These are phyloP conservation scores for Pachysandra terminalis DNA, from an alignment of 164 flowering plant genomes.

Conservation along the genomic window DNA sequence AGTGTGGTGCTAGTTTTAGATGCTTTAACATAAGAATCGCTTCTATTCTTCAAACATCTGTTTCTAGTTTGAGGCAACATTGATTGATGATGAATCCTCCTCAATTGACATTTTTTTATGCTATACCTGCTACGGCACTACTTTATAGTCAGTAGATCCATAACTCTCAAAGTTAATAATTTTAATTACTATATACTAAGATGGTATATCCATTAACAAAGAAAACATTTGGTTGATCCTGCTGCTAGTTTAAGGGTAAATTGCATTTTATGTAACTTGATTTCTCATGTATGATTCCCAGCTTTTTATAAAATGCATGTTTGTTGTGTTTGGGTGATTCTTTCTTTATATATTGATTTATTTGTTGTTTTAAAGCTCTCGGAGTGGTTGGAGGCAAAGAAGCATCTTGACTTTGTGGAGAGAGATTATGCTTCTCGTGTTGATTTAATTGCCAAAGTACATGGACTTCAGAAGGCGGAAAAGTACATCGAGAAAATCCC, in stretches of 20 bases:
- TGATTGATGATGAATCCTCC: background rate
- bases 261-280: too few relatives aligned
- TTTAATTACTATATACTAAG: background rate
- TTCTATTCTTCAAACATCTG: background rate
- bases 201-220: too few relatives aligned
- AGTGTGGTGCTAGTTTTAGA: background rate
- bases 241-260: too few relatives aligned
- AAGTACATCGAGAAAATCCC: slow-evolving; percentile 54
- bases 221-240: too few relatives aligned
- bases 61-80: background rate
- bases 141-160: background rate
- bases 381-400: slow-evolving; percentile 66
- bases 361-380: slow-evolving; percentile 49
- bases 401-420: slow-evolving; percentile 43
- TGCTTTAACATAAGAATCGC: background rate
- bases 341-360: background rate
- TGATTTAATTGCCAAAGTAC: slow-evolving; percentile 67
- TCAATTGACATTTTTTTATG: background rate
- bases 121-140: background rate
- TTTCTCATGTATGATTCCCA: background rate
- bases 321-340: background rate
- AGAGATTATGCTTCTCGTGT: slow-evolving; percentile 75
- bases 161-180: too few relatives aligned
- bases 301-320: background rate
- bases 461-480: slow-evolving; percentile 64